phyloP scores from a whole-genome alignment of 345 rosid species.

The Bretschneidera sinensis region DNA sequence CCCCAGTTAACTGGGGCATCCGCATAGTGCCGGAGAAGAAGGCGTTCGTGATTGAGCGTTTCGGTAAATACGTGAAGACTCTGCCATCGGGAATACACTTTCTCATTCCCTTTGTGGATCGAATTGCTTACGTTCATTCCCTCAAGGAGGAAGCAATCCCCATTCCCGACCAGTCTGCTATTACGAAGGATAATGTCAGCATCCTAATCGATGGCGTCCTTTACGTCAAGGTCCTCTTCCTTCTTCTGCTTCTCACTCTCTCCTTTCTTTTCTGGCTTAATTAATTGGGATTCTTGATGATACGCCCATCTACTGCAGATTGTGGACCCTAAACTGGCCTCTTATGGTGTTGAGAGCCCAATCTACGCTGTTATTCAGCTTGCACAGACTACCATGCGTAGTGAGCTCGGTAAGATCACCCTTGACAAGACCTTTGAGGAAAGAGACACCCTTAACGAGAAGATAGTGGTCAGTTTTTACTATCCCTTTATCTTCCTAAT shows the following conservation, averaged over 20 bases:
- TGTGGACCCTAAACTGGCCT: constrained; percentile 79
- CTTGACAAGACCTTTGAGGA: constrained; percentile 98
- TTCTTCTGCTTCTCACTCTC: not conserved
- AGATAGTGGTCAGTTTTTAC: constrained; percentile 72
- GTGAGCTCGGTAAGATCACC: constrained; percentile 92
- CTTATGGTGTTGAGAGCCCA: constrained; percentile 95
- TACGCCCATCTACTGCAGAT: constrained; percentile 39
- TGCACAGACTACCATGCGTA: constrained; percentile 97
- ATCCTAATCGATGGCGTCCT: constrained; percentile 89
- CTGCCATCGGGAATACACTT: constrained; percentile 82
- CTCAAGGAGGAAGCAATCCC: constrained; percentile 96
- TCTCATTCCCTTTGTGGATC: constrained; percentile 80
- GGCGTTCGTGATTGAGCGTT: constrained; percentile 85
- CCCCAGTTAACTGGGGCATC: constrained; percentile 90
- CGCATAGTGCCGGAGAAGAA: constrained; percentile 84
- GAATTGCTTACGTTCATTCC: constrained; percentile 91
- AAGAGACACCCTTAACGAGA: constrained; percentile 82
- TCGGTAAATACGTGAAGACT: constrained; percentile 77
- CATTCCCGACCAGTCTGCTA: constrained; percentile 84
- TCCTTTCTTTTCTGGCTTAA: not conserved
- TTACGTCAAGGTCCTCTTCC: constrained; percentile 63
- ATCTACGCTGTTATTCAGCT: constrained; percentile 86
- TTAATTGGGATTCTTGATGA: too few species aligned
- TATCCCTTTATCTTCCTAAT: not conserved
- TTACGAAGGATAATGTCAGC: constrained; percentile 94